Percentiles rank a stretch among this genome's conserved stretches.
Evolutionary conservation across 1,284 basidiomycete genomes (phyloP).

Genomic region (Cystobasidium pallidum): DNA sequence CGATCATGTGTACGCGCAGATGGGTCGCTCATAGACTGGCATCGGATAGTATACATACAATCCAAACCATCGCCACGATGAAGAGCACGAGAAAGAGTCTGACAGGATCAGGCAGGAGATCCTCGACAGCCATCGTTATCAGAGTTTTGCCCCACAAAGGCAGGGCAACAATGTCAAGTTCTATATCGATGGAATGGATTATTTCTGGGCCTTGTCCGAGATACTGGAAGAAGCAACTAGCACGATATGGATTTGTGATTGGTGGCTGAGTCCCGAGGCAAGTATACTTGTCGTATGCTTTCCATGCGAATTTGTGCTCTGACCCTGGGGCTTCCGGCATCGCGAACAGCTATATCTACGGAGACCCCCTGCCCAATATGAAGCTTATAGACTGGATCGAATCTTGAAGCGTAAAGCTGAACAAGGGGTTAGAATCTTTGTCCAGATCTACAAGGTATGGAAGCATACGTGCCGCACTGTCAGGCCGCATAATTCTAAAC

Average conservation of each 20-base stretch:
- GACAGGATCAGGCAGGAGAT: constrained; percentile 72
- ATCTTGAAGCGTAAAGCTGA: constrained; percentile 83
- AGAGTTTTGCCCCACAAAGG: constrained; percentile 76
- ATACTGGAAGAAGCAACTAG: constrained; percentile 67
- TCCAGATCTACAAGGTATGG: constrained; percentile 74
- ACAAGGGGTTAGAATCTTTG: constrained; percentile 84
- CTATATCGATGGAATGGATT: constrained; percentile 66
- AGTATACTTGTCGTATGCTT: neutral
- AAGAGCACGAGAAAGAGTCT: constrained; percentile 59
- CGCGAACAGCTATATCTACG: constrained; percentile 88
- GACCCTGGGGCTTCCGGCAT: neutral
- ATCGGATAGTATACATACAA: constrained; percentile 12
- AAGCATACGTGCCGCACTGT: neutral
- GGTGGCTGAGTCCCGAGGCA: constrained; percentile 38
- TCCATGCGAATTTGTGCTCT: neutral
- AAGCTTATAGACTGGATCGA: constrained; percentile 83
- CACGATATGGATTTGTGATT: constrained; percentile 54
- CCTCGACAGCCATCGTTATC: constrained; percentile 76
- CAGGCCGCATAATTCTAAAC: too few species aligned
- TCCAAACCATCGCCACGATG: constrained; percentile 70
- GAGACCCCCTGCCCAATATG: constrained; percentile 77
- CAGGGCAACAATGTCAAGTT: constrained; percentile 79
- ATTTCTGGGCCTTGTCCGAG: constrained; percentile 90
- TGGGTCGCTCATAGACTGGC: neutral
- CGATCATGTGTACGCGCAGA: constrained; percentile 8